Evolutionary conservation across 805 yeast genomes (phyloP), one percentile per base, ranked within the genome.

Genomic region (Pichia ethanolica): DNA sequence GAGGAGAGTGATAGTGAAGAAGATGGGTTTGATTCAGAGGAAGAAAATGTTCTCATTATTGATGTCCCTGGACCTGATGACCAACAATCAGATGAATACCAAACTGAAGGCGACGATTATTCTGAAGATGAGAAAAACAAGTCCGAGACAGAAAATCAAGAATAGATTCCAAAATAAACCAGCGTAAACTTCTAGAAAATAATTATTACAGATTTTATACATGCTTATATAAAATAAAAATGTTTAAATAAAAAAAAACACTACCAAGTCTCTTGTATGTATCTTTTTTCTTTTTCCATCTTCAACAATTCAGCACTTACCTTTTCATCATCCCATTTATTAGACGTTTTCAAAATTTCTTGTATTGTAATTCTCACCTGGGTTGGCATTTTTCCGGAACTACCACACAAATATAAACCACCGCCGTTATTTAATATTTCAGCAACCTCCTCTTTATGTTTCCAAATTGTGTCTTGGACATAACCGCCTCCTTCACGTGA

Each of bases 311-410:
- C 78, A n/a, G 66, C 58, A 20, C 73, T 76, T 0, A 88, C 81
- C 5, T 71, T 72, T 5, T 72, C 72, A 8, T 65, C 62, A 38
- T 74, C 57, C 20, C 65, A 65, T 0, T 70, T 73, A 52, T 65
- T 65, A 27, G 68, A 64, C 55, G 78, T 79, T 49, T 70, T 67
- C 11, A 86, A 59, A 12, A 86, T 78, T 13, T 78, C 83, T 36
- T 77, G 79, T 30, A 93, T 63, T 0, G 97, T 91, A n/a, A 86
- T 66, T 50, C 96, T 71, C 1, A 91, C 93, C 44, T 64, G 66
- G 20, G 59, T 66, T 83, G 99, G 99, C 99, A 93, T 93, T 54
- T 79, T 79, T 0, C 99, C 98, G 28, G 95, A 82, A 13, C 96
- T 82, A 0, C 99, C 99, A 71, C 99, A 91, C 6, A 93, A 71